A percentile compares a stretch with the other conserved stretches of the same genome.
Evolutionary conservation across 495 filamentous ascomycete genomes (phyloP).

Genomic region (Rusavskia elegans): DNA sequence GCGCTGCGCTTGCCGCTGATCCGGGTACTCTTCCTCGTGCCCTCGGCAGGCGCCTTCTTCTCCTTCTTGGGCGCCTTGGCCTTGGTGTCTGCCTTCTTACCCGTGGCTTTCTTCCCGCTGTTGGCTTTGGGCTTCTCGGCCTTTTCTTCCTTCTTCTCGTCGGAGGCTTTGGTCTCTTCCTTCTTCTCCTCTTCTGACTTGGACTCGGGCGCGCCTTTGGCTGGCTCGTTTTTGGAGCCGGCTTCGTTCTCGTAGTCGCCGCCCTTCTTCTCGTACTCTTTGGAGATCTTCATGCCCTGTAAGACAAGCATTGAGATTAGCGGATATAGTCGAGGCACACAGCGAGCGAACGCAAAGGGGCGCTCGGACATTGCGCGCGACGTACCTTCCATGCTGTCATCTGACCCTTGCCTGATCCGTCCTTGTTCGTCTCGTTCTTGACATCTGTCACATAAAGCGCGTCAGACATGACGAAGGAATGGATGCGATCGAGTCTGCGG

Average conservation of each 20-base stretch:
- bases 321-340: not conserved
- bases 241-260: constrained; percentile 35
- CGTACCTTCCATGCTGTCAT: constrained; percentile 42
- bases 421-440: constrained; percentile 36
- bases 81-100: constrained; percentile 15
- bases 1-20: constrained; percentile 15
- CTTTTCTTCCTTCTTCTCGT: constrained; percentile 5
- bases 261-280: constrained; percentile 37
- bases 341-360: not conserved
- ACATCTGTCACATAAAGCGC: constrained; percentile 18
- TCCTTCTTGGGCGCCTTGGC: constrained; percentile 14
- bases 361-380: not conserved
- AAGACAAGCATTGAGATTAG: not conserved
- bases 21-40: constrained; percentile 14
- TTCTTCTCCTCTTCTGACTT: constrained; percentile 18
- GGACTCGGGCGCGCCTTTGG: constrained; percentile 28
- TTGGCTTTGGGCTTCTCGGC: constrained; percentile 17
- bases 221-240: constrained; percentile 35
- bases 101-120: constrained; percentile 15
- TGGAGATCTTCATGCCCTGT: constrained; percentile 31
- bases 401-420: constrained; percentile 35
- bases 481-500: not conserved
- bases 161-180: constrained; percentile 9
- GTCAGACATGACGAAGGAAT: not conserved
- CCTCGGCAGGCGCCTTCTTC: constrained; percentile 12